Evolutionary conservation across 148 eudicot species (phyloP).

Genomic region (Heliosperma pusillum): DNA sequence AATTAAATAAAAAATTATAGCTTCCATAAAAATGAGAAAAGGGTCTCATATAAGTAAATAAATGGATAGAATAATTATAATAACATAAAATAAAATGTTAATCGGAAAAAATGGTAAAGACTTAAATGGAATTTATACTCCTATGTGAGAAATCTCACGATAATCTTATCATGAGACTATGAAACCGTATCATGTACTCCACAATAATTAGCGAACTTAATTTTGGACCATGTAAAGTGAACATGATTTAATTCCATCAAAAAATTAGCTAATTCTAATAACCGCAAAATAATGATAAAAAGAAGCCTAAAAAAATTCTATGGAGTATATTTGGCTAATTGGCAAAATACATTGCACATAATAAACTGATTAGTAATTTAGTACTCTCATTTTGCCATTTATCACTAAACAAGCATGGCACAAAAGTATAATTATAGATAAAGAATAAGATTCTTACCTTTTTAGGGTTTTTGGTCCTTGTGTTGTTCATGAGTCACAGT

Average conservation of each 20-base stretch:
- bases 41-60: too few relatives aligned
- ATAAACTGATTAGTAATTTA: background rate
- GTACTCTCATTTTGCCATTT: slow-evolving; percentile 16
- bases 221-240: background rate
- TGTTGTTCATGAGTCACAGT: slow-evolving; percentile 20
- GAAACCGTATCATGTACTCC: too few relatives aligned
- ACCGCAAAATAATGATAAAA: background rate
- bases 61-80: too few relatives aligned
- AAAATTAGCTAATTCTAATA: background rate
- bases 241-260: background rate
- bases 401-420: slow-evolving; percentile 13
- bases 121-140: too few relatives aligned
- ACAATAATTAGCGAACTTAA: background rate
- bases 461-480: slow-evolving; percentile 24
- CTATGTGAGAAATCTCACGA: too few relatives aligned
- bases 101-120: too few relatives aligned
- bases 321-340: background rate
- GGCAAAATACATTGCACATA: slow-evolving; percentile 17
- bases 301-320: background rate
- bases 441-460: slow-evolving; percentile 33
- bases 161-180: too few relatives aligned
- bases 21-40: too few relatives aligned
- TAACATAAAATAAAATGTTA: too few relatives aligned
- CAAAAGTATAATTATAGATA: slow-evolving; percentile 17
- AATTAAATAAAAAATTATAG: too few relatives aligned